phyloP scores from a whole-genome alignment of 176 grass and related monocot genomes.

The Dactylis glomerata region DNA sequence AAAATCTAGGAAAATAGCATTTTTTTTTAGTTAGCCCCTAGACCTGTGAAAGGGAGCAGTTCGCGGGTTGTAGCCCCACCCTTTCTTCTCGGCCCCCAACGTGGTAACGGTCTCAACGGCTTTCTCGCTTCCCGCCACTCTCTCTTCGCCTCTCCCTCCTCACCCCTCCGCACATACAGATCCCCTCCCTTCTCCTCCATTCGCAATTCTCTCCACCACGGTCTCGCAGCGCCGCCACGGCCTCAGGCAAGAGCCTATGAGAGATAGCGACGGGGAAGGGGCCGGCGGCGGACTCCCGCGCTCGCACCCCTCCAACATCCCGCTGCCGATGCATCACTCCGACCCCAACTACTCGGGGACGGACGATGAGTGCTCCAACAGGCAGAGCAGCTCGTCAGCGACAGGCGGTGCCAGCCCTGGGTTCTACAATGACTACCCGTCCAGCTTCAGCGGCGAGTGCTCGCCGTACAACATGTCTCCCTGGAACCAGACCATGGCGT shows the following conservation, averaged over 20 bases:
- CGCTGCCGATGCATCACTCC: conserved; percentile 40
- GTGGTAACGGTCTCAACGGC: conserved; percentile 32
- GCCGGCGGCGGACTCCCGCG: conserved; percentile 38
- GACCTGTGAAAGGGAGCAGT: conserved; percentile 30
- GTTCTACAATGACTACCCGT: conserved; percentile 65
- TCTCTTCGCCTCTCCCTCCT: conserved; percentile 41
- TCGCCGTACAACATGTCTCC: conserved; percentile 94
- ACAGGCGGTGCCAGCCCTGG: conserved; percentile 39
- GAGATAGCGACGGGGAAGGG: conserved; percentile 53
- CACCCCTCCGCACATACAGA: conserved; percentile 33
- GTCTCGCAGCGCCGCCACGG: conserved; percentile 4
- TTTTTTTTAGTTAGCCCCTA: background rate
- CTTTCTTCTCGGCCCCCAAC: background rate
- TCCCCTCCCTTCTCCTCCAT: conserved; percentile 24
- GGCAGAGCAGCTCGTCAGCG: conserved; percentile 79
- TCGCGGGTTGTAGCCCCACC: background rate
- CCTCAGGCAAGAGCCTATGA: conserved; percentile 36
- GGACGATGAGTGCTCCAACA: conserved; percentile 55
- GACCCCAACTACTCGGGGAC: conserved; percentile 47
- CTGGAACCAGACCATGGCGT: conserved; percentile 80
- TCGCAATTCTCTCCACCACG: conserved; percentile 24
- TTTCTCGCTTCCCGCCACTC: conserved; percentile 36
- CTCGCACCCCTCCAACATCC: conserved; percentile 49
- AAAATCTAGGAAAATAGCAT: background rate
- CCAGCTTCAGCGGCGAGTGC: conserved; percentile 81